Evolutionary conservation across 176 grass and related monocot genomes (phyloP).

Genomic region (Poa annua): DNA sequence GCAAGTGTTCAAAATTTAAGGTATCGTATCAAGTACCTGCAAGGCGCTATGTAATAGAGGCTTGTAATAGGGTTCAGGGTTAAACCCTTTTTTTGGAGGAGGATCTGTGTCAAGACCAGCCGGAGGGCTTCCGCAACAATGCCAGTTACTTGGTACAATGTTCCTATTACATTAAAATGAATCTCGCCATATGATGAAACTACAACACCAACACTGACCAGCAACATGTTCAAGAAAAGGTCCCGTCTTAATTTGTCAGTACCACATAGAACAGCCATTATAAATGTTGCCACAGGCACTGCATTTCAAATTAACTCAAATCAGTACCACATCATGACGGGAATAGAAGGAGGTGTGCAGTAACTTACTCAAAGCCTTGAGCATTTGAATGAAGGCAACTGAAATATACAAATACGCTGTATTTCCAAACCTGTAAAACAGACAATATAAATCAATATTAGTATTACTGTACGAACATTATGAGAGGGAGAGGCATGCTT

Average conservation of each 20-base stretch:
- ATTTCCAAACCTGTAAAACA: constrained; percentile 87
- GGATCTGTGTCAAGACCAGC: constrained; percentile 95
- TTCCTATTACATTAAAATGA: constrained; percentile 96
- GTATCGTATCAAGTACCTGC: constrained; percentile 74
- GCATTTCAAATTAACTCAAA: constrained; percentile 47
- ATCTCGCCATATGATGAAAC: constrained; percentile 98
- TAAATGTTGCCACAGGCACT: constrained; percentile 99
- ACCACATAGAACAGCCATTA: constrained; percentile 93
- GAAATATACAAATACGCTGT: constrained; percentile 99
- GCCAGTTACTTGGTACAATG: constrained; percentile 95
- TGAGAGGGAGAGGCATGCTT: constrained; percentile 15
- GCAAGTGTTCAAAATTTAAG: constrained; percentile 32
- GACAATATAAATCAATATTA: constrained; percentile 37
- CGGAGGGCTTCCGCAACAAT: constrained; percentile 97
- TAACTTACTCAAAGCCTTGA: constrained; percentile 98
- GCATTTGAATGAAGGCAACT: constrained; percentile 99
- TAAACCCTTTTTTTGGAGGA: constrained; percentile 99
- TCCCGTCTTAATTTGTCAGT: constrained; percentile 96
- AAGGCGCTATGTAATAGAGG: constrained; percentile 98
- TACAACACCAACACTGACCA: constrained; percentile 98
- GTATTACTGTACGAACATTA: neutral
- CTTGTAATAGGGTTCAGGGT: constrained; percentile 97
- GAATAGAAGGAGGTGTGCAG: constrained; percentile 24
- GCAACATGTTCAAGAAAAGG: constrained; percentile 91
- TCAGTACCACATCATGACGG: constrained; percentile 26